These are phyloP conservation scores for Taxillus chinensis DNA, from an alignment of 164 flowering plant genomes.

Conservation along the genomic window DNA sequence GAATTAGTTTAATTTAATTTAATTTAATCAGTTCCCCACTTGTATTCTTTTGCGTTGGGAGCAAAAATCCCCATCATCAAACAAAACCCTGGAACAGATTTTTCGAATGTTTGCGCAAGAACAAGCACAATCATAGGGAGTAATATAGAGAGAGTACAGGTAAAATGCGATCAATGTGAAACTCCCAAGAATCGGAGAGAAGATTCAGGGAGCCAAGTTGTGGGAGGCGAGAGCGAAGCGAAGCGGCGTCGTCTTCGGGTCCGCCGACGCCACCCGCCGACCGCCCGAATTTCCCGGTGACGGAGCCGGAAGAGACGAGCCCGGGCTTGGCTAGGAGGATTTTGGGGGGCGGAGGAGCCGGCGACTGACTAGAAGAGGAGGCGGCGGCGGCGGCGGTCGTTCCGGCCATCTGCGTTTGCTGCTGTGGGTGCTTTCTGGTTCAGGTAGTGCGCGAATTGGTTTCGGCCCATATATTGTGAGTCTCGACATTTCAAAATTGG, in stretches of 20 bases:
- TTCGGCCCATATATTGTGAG: no score
- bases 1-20: no score
- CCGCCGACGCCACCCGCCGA: constrained; percentile 14
- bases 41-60: no score
- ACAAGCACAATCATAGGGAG: background rate
- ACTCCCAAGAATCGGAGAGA: constrained; percentile 84
- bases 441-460: no score
- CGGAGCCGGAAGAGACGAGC: constrained; percentile 25
- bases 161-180: constrained; percentile 68
- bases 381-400: background rate
- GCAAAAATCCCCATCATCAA: background rate
- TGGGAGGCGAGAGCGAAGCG: constrained; percentile 63
- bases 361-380: constrained; percentile 15
- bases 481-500: no score
- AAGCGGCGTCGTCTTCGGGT: constrained; percentile 28
- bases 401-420: background rate
- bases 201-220: constrained; percentile 61
- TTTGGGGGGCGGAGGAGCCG: constrained; percentile 43
- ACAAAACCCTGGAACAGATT: no score
- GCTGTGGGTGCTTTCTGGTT: no score
- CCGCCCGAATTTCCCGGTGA: constrained; percentile 36
- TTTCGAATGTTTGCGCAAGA: no score
- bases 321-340: constrained; percentile 80
- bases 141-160: constrained; percentile 25
- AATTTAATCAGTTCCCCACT: no score